Evolutionary conservation across 257 asterid species (phyloP), one percentile per base, ranked within the genome.

Genomic region (Thymus quinquecostatus): DNA sequence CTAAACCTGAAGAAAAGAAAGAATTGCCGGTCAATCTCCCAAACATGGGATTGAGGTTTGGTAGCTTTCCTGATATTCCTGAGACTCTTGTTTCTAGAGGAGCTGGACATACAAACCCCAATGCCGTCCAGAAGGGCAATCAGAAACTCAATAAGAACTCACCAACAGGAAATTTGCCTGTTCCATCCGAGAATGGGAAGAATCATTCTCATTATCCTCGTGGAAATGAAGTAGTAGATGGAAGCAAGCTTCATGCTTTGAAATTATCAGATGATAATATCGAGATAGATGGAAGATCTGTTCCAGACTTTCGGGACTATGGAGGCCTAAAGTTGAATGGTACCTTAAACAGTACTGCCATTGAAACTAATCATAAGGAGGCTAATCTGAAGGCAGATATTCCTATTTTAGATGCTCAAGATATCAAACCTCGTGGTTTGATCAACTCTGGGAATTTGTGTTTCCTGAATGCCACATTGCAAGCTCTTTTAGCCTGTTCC

Each of bases 391-490:
- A 72, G 76, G 68, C 38, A 2, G 78, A 82, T 79, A 77, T 51
- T 67, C 82, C 87, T 58, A 50, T 66, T 70, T 53, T 70, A 61
- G 75, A 79, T 73, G 72, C 70, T 66, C 73, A 69, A 28, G 97
- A 84, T 59, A 76, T 94, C 68, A 73, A 85, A 69, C 97, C 99
- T 76, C 93, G 90, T 14, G 99, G 99, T 33, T 73, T 94, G 80
- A 77, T 85, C 78, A 94, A 94, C 81, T 74, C 91, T 9, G 99
- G 99, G 78, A 94, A 94, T 77, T 60, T 91, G 79, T 94, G 99
- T 79, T 94, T 94, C 82, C 96, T 91, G 61, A 94, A 91, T 86
- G 96, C 99, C 33, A 88, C 97, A 27, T 73, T 94, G 67, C 99
- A 94, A 74, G 97, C 98, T 68, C 93, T 94, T 57, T 79, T 94